These are phyloP conservation scores for Beauveria brongniartii DNA, from an alignment of 2,329 filamentous ascomycete species.

Conservation along the genomic window DNA sequence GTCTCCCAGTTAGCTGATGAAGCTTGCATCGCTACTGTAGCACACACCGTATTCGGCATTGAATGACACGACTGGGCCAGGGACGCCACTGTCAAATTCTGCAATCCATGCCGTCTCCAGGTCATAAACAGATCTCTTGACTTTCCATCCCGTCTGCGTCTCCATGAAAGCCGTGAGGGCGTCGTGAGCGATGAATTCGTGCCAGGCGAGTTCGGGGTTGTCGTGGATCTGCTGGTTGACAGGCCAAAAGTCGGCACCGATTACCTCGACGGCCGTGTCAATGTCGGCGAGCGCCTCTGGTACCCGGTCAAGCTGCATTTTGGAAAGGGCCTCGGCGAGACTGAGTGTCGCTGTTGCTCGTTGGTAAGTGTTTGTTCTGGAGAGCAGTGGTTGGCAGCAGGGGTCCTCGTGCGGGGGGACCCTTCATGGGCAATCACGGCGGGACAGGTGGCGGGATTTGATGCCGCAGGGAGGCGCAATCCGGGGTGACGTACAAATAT, in stretches of 20 bases:
- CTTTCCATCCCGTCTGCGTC: conserved; percentile 26
- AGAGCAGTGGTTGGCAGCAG: too few relatives aligned
- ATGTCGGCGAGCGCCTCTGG: conserved; percentile 23
- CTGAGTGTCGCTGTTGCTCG: neutral
- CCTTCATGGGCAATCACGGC: neutral
- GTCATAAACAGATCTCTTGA: conserved; percentile 32
- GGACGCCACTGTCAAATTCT: conserved; percentile 27
- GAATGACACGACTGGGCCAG: conserved; percentile 32
- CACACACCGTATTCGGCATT: conserved; percentile 29
- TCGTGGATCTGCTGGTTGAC: conserved; percentile 35
- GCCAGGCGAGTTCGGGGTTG: conserved; percentile 34
- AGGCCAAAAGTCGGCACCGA: conserved; percentile 21
- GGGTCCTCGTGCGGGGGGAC: neutral
- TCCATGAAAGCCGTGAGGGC: conserved; percentile 29
- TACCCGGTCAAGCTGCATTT: neutral
- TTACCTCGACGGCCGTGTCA: conserved; percentile 13
- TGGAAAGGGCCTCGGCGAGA: neutral
- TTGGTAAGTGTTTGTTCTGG: neutral
- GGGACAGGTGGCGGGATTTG: neutral
- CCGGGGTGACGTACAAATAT: neutral
- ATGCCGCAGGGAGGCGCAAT: neutral
- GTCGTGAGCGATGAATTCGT: conserved; percentile 34
- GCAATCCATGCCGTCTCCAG: conserved; percentile 38
- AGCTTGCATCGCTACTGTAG: conserved; percentile 38
- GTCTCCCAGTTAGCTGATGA: conserved; percentile 27